Evolutionary conservation across 768 basidiomycete genomes (phyloP).

Genomic region (Boletus huronensis): DNA sequence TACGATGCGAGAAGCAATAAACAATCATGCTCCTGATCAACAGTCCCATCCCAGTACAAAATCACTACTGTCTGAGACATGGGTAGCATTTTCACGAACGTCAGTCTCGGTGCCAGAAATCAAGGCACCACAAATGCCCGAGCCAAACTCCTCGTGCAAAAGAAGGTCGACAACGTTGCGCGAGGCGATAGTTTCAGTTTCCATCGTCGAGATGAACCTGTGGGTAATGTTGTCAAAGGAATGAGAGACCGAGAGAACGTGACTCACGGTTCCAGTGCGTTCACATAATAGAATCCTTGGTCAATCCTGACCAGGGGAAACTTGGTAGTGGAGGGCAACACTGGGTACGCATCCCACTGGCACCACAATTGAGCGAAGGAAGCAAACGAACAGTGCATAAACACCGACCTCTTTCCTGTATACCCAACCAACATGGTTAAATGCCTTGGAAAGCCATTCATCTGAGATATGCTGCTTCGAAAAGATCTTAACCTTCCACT

Average conservation of each 20-base stretch:
- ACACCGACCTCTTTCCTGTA: conserved; percentile 65
- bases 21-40: conserved; percentile 27
- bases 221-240: neutral
- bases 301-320: conserved; percentile 82
- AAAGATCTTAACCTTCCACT: conserved; percentile 87
- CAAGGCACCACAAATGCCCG: conserved; percentile 61
- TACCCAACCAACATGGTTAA: conserved; percentile 78
- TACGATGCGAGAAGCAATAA: neutral
- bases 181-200: conserved; percentile 82
- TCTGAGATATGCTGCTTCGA: conserved; percentile 63
- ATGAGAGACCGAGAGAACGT: neutral
- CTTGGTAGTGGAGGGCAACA: conserved; percentile 56
- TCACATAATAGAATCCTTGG: conserved; percentile 83
- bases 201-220: conserved; percentile 90
- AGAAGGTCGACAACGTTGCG: conserved; percentile 82
- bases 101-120: conserved; percentile 26
- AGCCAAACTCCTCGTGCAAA: conserved; percentile 66
- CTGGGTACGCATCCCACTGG: conserved; percentile 81
- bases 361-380: conserved; percentile 3
- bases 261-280: conserved; percentile 84
- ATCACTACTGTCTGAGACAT: conserved; percentile 26
- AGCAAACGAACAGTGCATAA: neutral
- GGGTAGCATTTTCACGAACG: conserved; percentile 11
- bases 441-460: conserved; percentile 64
- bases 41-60: conserved; percentile 81